phyloP scores from a whole-genome alignment of 495 filamentous ascomycete genomes.

The Hyaloscypha finlandica region DNA sequence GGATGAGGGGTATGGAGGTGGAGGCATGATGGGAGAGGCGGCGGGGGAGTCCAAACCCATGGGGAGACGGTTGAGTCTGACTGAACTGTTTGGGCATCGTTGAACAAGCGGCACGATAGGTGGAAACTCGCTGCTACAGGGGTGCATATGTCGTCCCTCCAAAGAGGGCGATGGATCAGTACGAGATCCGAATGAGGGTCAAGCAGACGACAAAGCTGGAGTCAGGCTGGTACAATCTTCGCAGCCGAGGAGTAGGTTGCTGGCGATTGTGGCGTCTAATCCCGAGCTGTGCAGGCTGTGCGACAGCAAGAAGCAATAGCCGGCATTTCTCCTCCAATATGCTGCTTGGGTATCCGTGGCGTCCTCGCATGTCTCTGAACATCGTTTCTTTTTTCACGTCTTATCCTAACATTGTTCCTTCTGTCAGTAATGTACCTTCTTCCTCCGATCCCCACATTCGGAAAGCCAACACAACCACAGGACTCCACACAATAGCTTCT shows the following conservation, averaged over 20 bases:
- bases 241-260: neutral
- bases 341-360: neutral
- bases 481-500: neutral
- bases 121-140: neutral
- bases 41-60: constrained; percentile 10
- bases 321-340: neutral
- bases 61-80: constrained; percentile 25
- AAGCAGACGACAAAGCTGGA: neutral
- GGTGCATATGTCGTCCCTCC: neutral
- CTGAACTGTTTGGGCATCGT: constrained; percentile 32
- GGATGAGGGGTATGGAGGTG: constrained; percentile 10
- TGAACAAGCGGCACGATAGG: neutral
- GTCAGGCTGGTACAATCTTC: neutral
- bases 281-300: neutral
- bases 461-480: no score
- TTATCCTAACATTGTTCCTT: neutral
- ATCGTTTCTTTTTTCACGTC: neutral
- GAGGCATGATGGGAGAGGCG: neutral
- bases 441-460: neutral
- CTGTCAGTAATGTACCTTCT: neutral
- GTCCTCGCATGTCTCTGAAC: neutral
- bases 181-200: neutral
- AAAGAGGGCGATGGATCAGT: neutral
- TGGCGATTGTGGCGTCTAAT: neutral
- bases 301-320: neutral